A percentile compares a stretch with the other conserved stretches of the same genome.
Conservation (phyloP, 129 eudicot species). For the Scalesia atractyloides region DNA sequence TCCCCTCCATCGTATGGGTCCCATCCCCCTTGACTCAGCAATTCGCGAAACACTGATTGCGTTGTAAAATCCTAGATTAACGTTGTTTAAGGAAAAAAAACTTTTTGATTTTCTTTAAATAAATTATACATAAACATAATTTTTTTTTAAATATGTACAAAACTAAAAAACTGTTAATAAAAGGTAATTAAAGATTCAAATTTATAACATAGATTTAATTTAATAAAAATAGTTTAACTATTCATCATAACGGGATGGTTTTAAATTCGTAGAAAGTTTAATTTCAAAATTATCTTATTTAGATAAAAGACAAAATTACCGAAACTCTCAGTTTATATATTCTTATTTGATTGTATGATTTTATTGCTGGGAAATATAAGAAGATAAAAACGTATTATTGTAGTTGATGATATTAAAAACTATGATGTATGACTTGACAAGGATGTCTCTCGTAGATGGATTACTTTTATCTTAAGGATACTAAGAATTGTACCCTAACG, state of each 20-base stretch:
- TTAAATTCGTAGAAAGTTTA: too few species aligned
- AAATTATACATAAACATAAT: neutral
- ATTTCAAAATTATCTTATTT: neutral
- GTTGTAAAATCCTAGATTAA: conserved; percentile 17
- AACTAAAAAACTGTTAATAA: neutral
- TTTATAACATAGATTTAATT: neutral
- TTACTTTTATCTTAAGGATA: neutral
- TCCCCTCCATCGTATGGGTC: conserved; percentile 23
- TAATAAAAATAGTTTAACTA: too few species aligned
- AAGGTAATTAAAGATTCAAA: neutral
- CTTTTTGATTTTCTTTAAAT: neutral
- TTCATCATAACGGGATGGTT: too few species aligned
- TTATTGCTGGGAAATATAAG: neutral
- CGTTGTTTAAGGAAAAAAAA: conserved; percentile 21
- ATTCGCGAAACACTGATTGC: conserved; percentile 28
- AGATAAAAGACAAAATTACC: neutral
- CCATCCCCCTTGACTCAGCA: conserved; percentile 31
- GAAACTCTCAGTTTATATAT: neutral
- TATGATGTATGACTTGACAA: neutral
- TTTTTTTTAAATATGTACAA: neutral
- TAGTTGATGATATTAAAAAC: neutral
- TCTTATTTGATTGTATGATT: neutral
- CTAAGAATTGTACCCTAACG: neutral
- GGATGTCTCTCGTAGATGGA: neutral
- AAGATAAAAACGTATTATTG: neutral